Percentiles rank a stretch among this genome's conserved stretches.
phyloP scores from a whole-genome alignment of 352 stramenopile species.

The Phytophthora macrochlamydospora region DNA sequence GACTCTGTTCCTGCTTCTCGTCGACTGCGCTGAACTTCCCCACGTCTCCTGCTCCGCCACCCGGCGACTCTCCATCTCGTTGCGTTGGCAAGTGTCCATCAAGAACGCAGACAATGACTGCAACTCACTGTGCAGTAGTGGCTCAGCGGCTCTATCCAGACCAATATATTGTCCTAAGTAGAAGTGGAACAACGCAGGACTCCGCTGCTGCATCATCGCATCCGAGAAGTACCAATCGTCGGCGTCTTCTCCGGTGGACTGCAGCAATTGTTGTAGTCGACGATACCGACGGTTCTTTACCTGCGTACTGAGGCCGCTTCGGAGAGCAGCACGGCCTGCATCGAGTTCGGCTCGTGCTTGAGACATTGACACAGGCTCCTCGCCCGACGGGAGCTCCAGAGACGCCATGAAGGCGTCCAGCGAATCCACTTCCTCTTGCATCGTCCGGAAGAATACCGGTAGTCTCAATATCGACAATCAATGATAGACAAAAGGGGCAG shows the following conservation, averaged over 20 bases:
- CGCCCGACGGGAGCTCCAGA: slow-evolving; percentile 36
- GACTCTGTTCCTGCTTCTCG: slow-evolving; percentile 43
- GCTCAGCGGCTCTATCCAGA: slow-evolving; percentile 2
- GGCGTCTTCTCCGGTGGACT: slow-evolving; percentile 9
- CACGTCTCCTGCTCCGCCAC: slow-evolving; percentile 66
- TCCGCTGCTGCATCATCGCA: slow-evolving; percentile 81
- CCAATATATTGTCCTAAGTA: slow-evolving; percentile 75
- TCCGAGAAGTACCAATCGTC: slow-evolving; percentile 79
- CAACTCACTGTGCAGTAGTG: not conserved
- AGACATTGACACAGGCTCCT: slow-evolving; percentile 7
- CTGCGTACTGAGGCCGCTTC: slow-evolving; percentile 11
- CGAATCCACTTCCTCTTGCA: slow-evolving; percentile 52
- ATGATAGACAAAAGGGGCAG: not conserved
- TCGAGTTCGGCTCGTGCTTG: slow-evolving; percentile 16
- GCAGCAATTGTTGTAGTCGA: slow-evolving; percentile 70
- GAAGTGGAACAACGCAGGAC: slow-evolving; percentile 83
- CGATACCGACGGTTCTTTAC: slow-evolving; percentile 80
- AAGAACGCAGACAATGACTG: slow-evolving; percentile 70
- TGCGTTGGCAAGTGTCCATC: slow-evolving; percentile 68
- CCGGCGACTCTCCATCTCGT: slow-evolving; percentile 68
- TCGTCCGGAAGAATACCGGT: not conserved
- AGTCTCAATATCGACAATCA: not conserved
- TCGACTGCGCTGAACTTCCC: slow-evolving; percentile 45
- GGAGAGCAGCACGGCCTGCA: slow-evolving; percentile 3
- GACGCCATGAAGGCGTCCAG: slow-evolving; percentile 85